Conservation (phyloP, 768 basidiomycete genomes). For the Boletus tomentosulus region DNA sequence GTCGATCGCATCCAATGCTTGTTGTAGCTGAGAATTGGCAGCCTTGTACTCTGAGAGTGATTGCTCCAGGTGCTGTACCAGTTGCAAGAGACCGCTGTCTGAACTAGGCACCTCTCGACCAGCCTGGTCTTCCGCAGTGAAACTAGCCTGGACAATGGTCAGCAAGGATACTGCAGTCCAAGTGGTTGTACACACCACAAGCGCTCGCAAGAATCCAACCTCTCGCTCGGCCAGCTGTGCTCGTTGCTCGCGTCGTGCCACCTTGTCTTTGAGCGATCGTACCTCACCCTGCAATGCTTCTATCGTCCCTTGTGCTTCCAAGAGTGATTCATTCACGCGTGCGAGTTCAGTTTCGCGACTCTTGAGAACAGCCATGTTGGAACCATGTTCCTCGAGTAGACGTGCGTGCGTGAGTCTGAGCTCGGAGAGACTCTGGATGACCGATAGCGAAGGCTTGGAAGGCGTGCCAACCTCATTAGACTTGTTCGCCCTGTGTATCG, state of each 20-base stretch:
- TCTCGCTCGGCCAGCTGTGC: constrained; percentile 52
- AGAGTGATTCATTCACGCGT: constrained; percentile 35
- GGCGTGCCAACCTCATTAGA: constrained; percentile 33
- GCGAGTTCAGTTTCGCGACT: constrained; percentile 50
- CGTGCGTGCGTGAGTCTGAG: constrained; percentile 61
- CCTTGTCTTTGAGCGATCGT: constrained; percentile 37
- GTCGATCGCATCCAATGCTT: constrained; percentile 45
- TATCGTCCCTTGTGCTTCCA: constrained; percentile 34
- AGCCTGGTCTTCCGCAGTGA: constrained; percentile 51
- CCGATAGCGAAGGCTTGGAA: constrained; percentile 46
- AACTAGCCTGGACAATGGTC: constrained; percentile 48
- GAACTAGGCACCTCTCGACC: constrained; percentile 26
- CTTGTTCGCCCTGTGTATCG: constrained; percentile 35
- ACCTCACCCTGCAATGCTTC: constrained; percentile 35
- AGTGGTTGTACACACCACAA: constrained; percentile 49
- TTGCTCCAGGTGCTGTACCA: constrained; percentile 51
- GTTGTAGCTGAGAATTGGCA: constrained; percentile 41
- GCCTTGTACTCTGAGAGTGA: constrained; percentile 54
- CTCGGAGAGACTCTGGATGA: constrained; percentile 54
- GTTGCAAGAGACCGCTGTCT: constrained; percentile 36
- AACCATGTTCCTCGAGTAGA: constrained; percentile 65
- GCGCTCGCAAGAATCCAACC: constrained; percentile 59
- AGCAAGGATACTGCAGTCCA: neutral
- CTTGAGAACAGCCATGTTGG: constrained; percentile 48
- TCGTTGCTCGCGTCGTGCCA: constrained; percentile 36